A percentile compares a stretch with the other conserved stretches of the same genome.
Conservation (phyloP, 352 stramenopile genomes). For the Phytophthora chlamydospora region DNA sequence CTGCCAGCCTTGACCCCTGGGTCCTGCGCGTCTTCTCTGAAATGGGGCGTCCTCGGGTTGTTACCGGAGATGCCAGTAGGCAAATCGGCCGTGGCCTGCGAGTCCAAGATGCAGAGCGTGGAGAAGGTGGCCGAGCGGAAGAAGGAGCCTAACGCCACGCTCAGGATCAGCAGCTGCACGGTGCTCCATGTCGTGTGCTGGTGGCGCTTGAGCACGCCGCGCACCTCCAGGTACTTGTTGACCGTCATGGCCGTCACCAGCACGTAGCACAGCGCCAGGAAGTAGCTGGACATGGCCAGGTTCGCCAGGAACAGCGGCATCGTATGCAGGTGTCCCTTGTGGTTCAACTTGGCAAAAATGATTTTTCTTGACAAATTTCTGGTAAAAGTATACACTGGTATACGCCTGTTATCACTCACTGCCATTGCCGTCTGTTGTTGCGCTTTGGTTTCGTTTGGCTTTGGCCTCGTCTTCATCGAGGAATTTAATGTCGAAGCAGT, state of each 20-base stretch:
- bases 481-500: slow-evolving; percentile 86
- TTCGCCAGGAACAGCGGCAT: slow-evolving; percentile 91
- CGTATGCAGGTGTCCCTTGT: slow-evolving; percentile 4
- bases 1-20: slow-evolving; percentile 20
- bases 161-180: slow-evolving; percentile 84
- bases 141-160: slow-evolving; percentile 82
- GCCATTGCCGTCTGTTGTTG: background rate
- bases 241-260: slow-evolving; percentile 79
- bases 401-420: background rate
- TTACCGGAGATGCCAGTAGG: slow-evolving; percentile 32
- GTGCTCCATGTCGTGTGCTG: slow-evolving; percentile 79
- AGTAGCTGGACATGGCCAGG: slow-evolving; percentile 89
- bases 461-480: slow-evolving; percentile 76
- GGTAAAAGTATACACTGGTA: no score
- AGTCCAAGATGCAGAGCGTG: slow-evolving; percentile 89
- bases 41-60: slow-evolving; percentile 23
- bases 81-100: slow-evolving; percentile 60
- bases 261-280: slow-evolving; percentile 88
- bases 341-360: slow-evolving; percentile 1
- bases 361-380: background rate
- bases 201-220: slow-evolving; percentile 69
- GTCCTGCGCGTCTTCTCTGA: slow-evolving; percentile 21
- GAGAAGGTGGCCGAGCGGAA: slow-evolving; percentile 89
- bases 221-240: slow-evolving; percentile 79
- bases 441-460: slow-evolving; percentile 42